phyloP scores from a whole-genome alignment of 805 yeast species.

The Cyberlindnera suaveolens region DNA sequence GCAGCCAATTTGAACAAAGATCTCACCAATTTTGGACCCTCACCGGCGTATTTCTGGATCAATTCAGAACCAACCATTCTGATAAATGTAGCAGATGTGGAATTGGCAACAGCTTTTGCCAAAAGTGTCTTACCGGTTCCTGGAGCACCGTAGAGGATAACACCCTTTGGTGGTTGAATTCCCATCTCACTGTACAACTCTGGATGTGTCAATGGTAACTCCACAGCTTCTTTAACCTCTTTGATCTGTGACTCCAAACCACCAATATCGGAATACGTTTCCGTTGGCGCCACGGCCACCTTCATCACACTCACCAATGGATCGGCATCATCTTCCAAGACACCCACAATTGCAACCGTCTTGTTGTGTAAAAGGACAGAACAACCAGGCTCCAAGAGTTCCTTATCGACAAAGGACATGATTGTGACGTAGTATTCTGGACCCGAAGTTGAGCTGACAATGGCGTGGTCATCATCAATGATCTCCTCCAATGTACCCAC shows the following conservation, averaged over 20 bases:
- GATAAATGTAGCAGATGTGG: slow-evolving; percentile 91
- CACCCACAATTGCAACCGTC: slow-evolving; percentile 95
- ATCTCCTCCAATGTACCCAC: slow-evolving; percentile 96
- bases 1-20: slow-evolving; percentile 95
- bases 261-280: slow-evolving; percentile 94
- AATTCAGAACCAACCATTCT: slow-evolving; percentile 96
- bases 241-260: slow-evolving; percentile 94
- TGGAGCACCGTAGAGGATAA: slow-evolving; percentile 93
- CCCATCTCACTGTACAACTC: slow-evolving; percentile 98
- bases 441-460: slow-evolving; percentile 91
- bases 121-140: slow-evolving; percentile 95
- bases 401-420: slow-evolving; percentile 94
- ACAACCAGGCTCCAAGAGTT: slow-evolving; percentile 92
- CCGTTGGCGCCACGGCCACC: slow-evolving; percentile 95
- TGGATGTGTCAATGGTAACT: slow-evolving; percentile 81
- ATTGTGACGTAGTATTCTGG: slow-evolving; percentile 97
- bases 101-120: slow-evolving; percentile 98
- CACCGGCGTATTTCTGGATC: slow-evolving; percentile 95
- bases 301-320: slow-evolving; percentile 98
- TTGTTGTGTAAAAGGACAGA: slow-evolving; percentile 93
- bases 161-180: slow-evolving; percentile 97
- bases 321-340: slow-evolving; percentile 95
- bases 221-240: slow-evolving; percentile 96
- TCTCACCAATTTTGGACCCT: slow-evolving; percentile 91
- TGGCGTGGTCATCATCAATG: slow-evolving; percentile 97